Evolutionary conservation across 1,284 basidiomycete species (phyloP), one percentile per base, ranked within the genome.

Genomic region (Fomitopsis betulina): DNA sequence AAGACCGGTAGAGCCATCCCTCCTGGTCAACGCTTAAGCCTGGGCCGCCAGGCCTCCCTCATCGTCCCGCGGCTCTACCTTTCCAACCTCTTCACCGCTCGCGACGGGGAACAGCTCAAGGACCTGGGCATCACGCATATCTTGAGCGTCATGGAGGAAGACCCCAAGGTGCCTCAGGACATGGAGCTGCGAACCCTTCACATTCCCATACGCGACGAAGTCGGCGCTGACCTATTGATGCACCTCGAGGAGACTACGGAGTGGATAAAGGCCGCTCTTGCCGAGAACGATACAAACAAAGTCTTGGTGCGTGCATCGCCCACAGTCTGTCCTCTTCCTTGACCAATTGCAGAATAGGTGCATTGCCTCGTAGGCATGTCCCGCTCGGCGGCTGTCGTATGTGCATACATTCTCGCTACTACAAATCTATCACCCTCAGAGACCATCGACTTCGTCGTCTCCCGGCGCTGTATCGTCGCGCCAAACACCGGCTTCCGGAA

Each of bases 61-160:
- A 85, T 91, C 64, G 66, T 81, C 0, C 82, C 85, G 5, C 79
- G 84, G 17, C 71, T 91, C 25, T 91, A 84, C 66, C 80, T 91
- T 52, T 83, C 87, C 2, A 85, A 85, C 65, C 78, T 80, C 59
- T 75, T 72, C 66, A 83, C 82, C 15, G 88, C 85, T 9, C 69
- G 71, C 23, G 72, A 82, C 64, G 68, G 71, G 13, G 72, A 75
- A 7, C 75, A 78, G 54, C 74, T 90, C 23, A 60, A 62, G 10
- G 70, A 70, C 8, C 65, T 76, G 9, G 71, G 73, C 32, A 71
- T 77, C 58, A 77, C 76, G 19, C 76, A 78, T 63, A 65, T 78
- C 57, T 59, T 78, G 23, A 75, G 74, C 15, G 67, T 75, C 40
- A 55, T 76, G 33, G 73, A 75, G 60, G 33, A 57, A 10, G 43